Evolutionary conservation across 148 eudicot genomes (phyloP), one percentile per base, ranked within the genome.

Genomic region (Arctostaphylos glauca): DNA sequence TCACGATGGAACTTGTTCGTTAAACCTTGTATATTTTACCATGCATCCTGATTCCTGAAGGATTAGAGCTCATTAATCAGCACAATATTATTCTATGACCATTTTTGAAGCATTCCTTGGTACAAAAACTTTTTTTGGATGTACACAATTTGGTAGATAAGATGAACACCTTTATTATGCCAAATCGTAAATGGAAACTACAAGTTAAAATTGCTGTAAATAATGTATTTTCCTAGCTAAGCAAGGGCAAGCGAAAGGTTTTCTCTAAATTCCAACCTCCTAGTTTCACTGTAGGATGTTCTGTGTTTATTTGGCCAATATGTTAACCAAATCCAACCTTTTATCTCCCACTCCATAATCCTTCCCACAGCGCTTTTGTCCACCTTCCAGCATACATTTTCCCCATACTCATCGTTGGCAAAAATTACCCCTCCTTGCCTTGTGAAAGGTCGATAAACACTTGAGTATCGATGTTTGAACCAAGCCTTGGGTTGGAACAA

Each of bases 351-450:
- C 67, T 91, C 95, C 88, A 93, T 84, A 46, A 43, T 62, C 89
- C 84, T 87, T 58, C 96, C 98, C 43, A 89, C 5, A 12, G 85
- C 84, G 1, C 84, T 76, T 74, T 83, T 92, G 54, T 92, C 90
- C 81, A 96, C 88, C 86, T 91, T 96, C 98, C 98, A 96, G 38
- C 91, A 85, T 64, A 94, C 91, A 19, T 85, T 89, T 52, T 92
- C 93, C 3, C 93, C 93, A 16, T 96, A 96, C 89, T 91, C 91
- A 75, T 96, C 96, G 0, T 88, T 77, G 0, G 98, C 98, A 48
- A 96, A 96, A 8, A 96, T 81, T 25, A 96, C 90, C 79, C 98
- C 98, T 23, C 98, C 98, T 71, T 91, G 91, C 88, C 94, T 87
- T 0, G 98, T 95, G 71, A 95, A 95, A 6, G 98, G 96, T 81